phyloP scores from a whole-genome alignment of 139 green algal genomes.

The Volvox reticuliferus region DNA sequence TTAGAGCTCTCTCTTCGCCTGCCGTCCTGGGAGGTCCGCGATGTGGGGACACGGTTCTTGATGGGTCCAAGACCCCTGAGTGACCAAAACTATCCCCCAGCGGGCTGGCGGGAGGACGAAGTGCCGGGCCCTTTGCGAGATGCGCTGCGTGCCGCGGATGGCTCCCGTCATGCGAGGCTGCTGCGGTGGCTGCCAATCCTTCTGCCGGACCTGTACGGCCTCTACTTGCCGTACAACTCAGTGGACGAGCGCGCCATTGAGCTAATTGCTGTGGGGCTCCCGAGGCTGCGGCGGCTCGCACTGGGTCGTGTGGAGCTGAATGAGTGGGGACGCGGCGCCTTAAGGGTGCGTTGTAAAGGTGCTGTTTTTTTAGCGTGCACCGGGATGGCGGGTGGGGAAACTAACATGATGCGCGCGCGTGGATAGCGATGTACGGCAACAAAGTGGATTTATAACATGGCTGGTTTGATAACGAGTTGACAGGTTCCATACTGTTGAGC shows the following conservation, averaged over 20 bases:
- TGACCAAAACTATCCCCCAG: no score
- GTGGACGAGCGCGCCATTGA: neutral
- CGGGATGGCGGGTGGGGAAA: neutral
- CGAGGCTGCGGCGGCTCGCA: neutral
- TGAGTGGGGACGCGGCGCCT: neutral
- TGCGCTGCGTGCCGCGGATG: no score
- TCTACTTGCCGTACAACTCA: neutral
- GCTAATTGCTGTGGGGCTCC: conserved; percentile 5
- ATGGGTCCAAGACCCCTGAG: no score
- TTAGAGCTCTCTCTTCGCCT: neutral
- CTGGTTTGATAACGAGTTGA: neutral
- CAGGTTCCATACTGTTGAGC: neutral
- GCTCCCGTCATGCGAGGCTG: neutral
- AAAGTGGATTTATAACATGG: neutral
- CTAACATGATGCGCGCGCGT: neutral
- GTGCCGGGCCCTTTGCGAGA: no score
- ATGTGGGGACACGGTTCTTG: no score
- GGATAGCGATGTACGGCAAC: neutral
- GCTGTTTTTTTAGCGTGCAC: neutral
- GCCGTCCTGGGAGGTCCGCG: neutral
- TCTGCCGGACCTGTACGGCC: conserved; percentile 9
- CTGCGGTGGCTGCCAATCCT: conserved; percentile 6
- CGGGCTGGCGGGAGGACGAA: no score
- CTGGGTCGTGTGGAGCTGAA: neutral
- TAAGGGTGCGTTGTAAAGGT: neutral